Conservation (phyloP, 352 stramenopile genomes). For the Phytophthora litchii region DNA sequence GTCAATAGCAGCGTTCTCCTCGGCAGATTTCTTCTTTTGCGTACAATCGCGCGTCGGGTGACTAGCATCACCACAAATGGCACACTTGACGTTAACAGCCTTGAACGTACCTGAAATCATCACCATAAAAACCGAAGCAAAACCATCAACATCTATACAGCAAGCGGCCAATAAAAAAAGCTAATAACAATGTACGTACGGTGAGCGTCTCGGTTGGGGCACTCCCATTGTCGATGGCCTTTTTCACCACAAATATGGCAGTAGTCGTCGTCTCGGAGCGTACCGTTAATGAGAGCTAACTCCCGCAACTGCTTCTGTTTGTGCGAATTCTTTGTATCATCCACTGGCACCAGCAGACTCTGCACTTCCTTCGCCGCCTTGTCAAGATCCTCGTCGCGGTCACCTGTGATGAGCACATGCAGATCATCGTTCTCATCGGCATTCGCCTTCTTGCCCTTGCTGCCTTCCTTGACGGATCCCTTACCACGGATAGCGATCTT, state of each 20-base stretch:
- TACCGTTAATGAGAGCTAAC: constrained; percentile 99
- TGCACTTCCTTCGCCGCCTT: constrained; percentile 89
- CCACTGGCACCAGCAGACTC: constrained; percentile 90
- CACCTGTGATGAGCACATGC: constrained; percentile 94
- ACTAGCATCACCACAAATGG: constrained; percentile 97
- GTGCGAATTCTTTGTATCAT: constrained; percentile 94
- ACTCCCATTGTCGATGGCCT: constrained; percentile 97
- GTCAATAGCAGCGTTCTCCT: constrained; percentile 79
- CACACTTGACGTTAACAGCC: constrained; percentile 93
- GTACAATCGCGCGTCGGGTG: constrained; percentile 98
- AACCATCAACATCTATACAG: constrained; percentile 14
- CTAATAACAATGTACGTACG: constrained; percentile 48
- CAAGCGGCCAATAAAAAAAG: not conserved
- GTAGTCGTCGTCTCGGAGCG: constrained; percentile 97
- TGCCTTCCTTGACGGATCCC: constrained; percentile 97
- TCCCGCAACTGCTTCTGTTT: constrained; percentile 99
- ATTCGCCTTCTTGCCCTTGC: constrained; percentile 92
- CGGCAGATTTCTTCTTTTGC: constrained; percentile 78
- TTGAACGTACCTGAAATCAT: constrained; percentile 66
- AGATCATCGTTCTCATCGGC: constrained; percentile 96
- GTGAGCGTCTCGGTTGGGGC: constrained; percentile 85
- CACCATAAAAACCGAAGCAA: not conserved
- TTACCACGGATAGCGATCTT: constrained; percentile 99
- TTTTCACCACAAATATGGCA: constrained; percentile 98
- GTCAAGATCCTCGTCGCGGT: constrained; percentile 89